Evolutionary conservation across 805 yeast genomes (phyloP).

Genomic region (Schwanniomyces sp.): DNA sequence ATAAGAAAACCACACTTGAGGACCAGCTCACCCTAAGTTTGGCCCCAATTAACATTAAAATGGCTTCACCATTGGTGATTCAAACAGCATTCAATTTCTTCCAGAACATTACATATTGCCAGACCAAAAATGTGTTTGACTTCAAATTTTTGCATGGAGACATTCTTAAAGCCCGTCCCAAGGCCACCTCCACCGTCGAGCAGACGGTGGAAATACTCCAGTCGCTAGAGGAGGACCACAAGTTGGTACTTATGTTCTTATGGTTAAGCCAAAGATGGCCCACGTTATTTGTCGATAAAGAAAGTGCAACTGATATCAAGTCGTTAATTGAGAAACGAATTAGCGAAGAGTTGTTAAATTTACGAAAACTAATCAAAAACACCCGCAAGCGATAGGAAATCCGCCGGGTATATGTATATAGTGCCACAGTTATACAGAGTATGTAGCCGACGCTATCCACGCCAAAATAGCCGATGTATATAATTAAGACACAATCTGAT

Average conservation of each 20-base stretch:
- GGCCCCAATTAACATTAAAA: constrained; percentile 53
- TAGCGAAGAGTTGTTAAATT: constrained; percentile 43
- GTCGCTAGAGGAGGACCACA: constrained; percentile 65
- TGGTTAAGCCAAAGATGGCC: constrained; percentile 93
- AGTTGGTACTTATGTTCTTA: constrained; percentile 62
- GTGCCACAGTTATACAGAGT: background rate
- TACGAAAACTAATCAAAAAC: constrained; percentile 20
- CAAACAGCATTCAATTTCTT: constrained; percentile 47
- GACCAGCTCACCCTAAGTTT: constrained; percentile 59
- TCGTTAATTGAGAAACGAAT: constrained; percentile 65
- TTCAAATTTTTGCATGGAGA: constrained; percentile 33
- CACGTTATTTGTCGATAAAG: constrained; percentile 70
- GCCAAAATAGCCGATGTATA: background rate
- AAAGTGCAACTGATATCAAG: constrained; percentile 70
- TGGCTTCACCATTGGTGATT: constrained; percentile 34
- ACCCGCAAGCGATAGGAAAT: background rate
- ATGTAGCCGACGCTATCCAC: background rate
- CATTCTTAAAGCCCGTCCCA: constrained; percentile 20
- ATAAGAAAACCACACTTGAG: constrained; percentile 37
- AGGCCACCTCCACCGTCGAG: constrained; percentile 14
- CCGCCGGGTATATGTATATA: background rate
- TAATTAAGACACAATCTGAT: too few relatives aligned
- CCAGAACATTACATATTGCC: constrained; percentile 53
- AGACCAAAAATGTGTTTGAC: constrained; percentile 57
- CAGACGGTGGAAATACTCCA: constrained; percentile 21